Conservation (phyloP, 202 grass and related monocot species). For the Hordeum pubiflorum region DNA sequence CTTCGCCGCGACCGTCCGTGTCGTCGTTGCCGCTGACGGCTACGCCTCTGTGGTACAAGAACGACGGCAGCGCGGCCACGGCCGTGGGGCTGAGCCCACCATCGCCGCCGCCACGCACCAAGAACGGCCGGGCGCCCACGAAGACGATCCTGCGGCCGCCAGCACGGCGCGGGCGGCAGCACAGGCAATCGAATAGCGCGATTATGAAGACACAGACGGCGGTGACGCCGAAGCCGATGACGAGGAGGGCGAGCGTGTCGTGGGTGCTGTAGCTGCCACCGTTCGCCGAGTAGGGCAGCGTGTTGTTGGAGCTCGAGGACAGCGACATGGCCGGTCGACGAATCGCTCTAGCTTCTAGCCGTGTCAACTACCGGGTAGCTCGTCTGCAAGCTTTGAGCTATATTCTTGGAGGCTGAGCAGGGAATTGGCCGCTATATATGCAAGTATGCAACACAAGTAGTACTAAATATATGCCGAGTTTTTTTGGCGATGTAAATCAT, state of each 20-base stretch:
- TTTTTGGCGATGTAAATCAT: background rate
- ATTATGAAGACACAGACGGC: constrained; percentile 31
- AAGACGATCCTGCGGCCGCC: constrained; percentile 1
- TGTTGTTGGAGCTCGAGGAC: constrained; percentile 25
- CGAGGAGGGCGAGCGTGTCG: constrained; percentile 41
- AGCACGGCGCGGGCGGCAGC: constrained; percentile 7
- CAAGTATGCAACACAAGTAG: background rate
- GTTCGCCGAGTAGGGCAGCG: constrained; percentile 45
- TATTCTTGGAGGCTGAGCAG: background rate
- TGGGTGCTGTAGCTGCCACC: constrained; percentile 39
- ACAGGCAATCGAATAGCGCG: constrained; percentile 31
- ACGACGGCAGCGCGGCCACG: constrained; percentile 39
- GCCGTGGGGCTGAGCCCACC: constrained; percentile 33
- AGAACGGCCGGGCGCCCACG: constrained; percentile 6
- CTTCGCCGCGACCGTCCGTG: background rate
- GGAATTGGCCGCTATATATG: background rate
- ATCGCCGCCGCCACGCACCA: background rate
- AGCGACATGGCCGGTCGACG: constrained; percentile 23
- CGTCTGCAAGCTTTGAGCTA: background rate
- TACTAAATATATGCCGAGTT: background rate
- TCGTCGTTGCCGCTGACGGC: background rate
- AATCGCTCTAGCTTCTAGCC: background rate
- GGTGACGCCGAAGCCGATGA: constrained; percentile 41
- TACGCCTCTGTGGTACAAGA: constrained; percentile 25
- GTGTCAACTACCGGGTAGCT: background rate